phyloP scores from a whole-genome alignment of 2,329 filamentous ascomycete species.

The Penicillium nordicum region DNA sequence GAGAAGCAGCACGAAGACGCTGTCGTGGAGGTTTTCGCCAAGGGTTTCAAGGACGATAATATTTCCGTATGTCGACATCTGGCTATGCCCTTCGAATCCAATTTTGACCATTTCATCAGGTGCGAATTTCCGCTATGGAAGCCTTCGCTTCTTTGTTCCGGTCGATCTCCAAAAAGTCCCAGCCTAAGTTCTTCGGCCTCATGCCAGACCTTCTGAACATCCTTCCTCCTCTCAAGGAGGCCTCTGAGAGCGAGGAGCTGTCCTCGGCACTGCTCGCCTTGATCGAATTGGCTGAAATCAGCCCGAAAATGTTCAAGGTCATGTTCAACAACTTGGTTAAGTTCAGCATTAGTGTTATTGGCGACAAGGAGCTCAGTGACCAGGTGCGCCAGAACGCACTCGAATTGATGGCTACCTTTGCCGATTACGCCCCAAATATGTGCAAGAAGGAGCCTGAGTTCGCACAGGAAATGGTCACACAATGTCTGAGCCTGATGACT shows the following conservation, averaged over 20 bases:
- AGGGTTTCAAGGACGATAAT: conserved; percentile 86
- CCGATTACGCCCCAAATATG: conserved; percentile 89
- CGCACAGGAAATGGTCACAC: conserved; percentile 94
- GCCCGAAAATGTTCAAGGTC: conserved; percentile 94
- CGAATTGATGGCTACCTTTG: conserved; percentile 96
- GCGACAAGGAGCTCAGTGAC: conserved; percentile 91
- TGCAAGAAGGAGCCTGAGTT: conserved; percentile 92
- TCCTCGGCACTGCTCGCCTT: conserved; percentile 85
- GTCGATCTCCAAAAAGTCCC: conserved; percentile 80
- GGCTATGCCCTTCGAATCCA: neutral
- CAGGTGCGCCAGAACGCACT: conserved; percentile 89
- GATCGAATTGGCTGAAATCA: conserved; percentile 91
- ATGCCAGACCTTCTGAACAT: conserved; percentile 93
- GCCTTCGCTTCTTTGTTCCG: conserved; percentile 96
- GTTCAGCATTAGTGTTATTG: conserved; percentile 89
- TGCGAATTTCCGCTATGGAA: conserved; percentile 91
- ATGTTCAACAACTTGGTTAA: conserved; percentile 91
- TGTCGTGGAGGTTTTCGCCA: conserved; percentile 83
- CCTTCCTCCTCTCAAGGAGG: conserved; percentile 87
- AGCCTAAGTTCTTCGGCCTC: conserved; percentile 80
- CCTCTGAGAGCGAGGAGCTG: conserved; percentile 83
- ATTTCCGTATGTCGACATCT: conserved; percentile 58
- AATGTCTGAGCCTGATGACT: conserved; percentile 96
- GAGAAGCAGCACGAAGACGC: conserved; percentile 91
- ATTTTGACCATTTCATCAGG: conserved; percentile 48